Evolutionary conservation across 371 early-diverging fungal genomes (phyloP).

Genomic region (Circinella umbellata): DNA sequence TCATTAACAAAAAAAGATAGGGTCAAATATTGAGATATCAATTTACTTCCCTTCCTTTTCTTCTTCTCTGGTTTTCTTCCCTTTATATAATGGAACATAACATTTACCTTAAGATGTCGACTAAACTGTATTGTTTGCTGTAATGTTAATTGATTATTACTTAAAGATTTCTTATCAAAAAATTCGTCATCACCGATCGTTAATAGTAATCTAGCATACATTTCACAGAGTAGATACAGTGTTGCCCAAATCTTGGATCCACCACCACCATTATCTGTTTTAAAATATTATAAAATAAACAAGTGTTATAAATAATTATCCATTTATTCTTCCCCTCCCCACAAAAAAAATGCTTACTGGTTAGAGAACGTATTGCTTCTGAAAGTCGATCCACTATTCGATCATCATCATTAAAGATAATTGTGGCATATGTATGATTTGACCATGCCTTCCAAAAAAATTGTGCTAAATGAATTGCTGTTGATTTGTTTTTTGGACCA

Average conservation of each 20-base stretch:
- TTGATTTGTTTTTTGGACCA: not conserved
- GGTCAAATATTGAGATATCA: constrained; percentile 13
- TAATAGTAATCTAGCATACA: constrained; percentile 72
- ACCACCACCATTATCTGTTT: constrained; percentile 15
- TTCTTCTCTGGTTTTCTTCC: too few relatives aligned
- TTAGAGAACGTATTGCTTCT: constrained; percentile 11
- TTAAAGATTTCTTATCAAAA: constrained; percentile 46
- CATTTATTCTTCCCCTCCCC: too few relatives aligned
- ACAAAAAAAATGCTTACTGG: constrained; percentile 21
- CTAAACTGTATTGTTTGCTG: constrained; percentile 59
- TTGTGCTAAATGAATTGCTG: constrained; percentile 23
- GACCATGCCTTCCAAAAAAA: constrained; percentile 44
- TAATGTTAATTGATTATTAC: constrained; percentile 51
- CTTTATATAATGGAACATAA: too few relatives aligned
- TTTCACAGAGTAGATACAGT: constrained; percentile 72
- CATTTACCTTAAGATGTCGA: constrained; percentile 58
- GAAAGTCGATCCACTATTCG: constrained; percentile 14
- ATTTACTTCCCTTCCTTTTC: not conserved
- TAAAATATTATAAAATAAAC: too few relatives aligned
- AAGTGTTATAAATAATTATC: too few relatives aligned
- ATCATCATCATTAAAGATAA: constrained; percentile 25
- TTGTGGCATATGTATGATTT: constrained; percentile 9
- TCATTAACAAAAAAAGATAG: not conserved
- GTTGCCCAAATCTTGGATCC: constrained; percentile 58
- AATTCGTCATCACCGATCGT: constrained; percentile 90